These are phyloP conservation scores for Scheffersomyces spartinae DNA, from an alignment of 805 yeast genomes.

Conservation along the genomic window DNA sequence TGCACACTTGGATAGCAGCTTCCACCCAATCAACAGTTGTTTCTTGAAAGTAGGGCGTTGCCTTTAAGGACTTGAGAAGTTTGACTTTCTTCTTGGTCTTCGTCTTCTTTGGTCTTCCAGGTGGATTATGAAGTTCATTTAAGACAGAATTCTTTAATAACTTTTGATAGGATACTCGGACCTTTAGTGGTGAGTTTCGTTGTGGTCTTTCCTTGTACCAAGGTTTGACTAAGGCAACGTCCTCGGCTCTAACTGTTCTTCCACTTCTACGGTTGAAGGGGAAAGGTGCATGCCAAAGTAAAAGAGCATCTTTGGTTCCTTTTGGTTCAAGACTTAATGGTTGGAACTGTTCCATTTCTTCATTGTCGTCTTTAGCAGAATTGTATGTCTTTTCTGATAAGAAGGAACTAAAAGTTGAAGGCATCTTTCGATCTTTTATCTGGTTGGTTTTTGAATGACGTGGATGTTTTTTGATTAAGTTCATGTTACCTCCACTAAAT, in stretches of 20 bases:
- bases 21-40: slow-evolving; percentile 97
- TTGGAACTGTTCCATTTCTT: slow-evolving; percentile 25
- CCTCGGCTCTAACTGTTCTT: slow-evolving; percentile 69
- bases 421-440: too few relatives aligned
- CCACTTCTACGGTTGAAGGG: slow-evolving; percentile 80
- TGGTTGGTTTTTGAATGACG: slow-evolving; percentile 29
- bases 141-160: slow-evolving; percentile 66
- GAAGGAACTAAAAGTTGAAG: slow-evolving; percentile 7
- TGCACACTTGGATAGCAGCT: slow-evolving; percentile 89
- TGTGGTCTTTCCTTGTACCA: slow-evolving; percentile 67
- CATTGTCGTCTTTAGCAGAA: too few relatives aligned
- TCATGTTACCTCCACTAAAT: slow-evolving; percentile 39
- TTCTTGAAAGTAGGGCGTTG: slow-evolving; percentile 82
- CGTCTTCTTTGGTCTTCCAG: slow-evolving; percentile 16
- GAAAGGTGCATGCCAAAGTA: slow-evolving; percentile 68
- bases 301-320: slow-evolving; percentile 41
- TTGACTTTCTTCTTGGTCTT: slow-evolving; percentile 40
- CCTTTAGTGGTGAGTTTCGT: slow-evolving; percentile 55
- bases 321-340: slow-evolving; percentile 32
- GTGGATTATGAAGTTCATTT: slow-evolving; percentile 51
- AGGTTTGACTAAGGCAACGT: slow-evolving; percentile 70
- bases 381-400: slow-evolving; percentile 12
- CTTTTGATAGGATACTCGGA: slow-evolving; percentile 80
- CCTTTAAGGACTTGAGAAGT: slow-evolving; percentile 52
- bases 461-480: too few relatives aligned